A percentile compares a stretch with the other conserved stretches of the same genome.
Evolutionary conservation across 345 rosid species (phyloP).

Genomic region (Eucalyptus tenuipes): DNA sequence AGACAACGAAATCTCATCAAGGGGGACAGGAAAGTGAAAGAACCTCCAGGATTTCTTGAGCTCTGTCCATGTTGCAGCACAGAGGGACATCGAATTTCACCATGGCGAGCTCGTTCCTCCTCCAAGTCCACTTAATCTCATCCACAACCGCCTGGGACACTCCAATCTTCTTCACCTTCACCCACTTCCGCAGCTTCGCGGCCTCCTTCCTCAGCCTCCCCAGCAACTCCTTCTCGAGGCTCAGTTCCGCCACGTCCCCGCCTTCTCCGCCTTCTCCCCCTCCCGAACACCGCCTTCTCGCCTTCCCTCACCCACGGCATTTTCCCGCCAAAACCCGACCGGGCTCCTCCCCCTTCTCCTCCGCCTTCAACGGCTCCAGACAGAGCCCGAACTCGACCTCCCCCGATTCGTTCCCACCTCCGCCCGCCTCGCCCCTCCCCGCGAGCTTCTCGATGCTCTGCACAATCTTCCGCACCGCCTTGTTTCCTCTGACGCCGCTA

Average conservation of each 20-base stretch:
- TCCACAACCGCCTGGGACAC: slow-evolving; percentile 54
- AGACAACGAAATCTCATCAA: neutral
- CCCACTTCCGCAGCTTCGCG: slow-evolving; percentile 56
- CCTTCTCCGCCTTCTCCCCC: slow-evolving; percentile 29
- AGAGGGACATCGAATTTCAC: slow-evolving; percentile 63
- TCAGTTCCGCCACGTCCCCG: slow-evolving; percentile 36
- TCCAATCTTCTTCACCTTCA: slow-evolving; percentile 81
- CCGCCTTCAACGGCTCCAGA: slow-evolving; percentile 5
- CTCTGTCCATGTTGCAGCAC: slow-evolving; percentile 76
- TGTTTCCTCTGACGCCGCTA: slow-evolving; percentile 57
- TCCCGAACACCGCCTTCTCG: slow-evolving; percentile 32
- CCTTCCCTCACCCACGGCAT: slow-evolving; percentile 56
- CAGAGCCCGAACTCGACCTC: slow-evolving; percentile 19
- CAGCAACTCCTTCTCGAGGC: slow-evolving; percentile 39
- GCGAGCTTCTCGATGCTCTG: slow-evolving; percentile 38
- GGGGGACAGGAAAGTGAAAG: neutral
- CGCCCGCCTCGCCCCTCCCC: slow-evolving; percentile 2
- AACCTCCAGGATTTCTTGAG: slow-evolving; percentile 79
- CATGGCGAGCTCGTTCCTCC: slow-evolving; percentile 52
- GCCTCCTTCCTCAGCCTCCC: slow-evolving; percentile 53
- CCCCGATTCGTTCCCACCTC: neutral
- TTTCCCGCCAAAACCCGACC: slow-evolving; percentile 16
- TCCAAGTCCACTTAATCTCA: slow-evolving; percentile 47
- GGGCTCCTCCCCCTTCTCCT: neutral
- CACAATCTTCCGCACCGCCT: slow-evolving; percentile 54